A percentile compares a stretch with the other conserved stretches of the same genome.
These are phyloP conservation scores for Alternaria solani DNA, from an alignment of 2,329 filamentous ascomycete genomes.

Conservation along the genomic window DNA sequence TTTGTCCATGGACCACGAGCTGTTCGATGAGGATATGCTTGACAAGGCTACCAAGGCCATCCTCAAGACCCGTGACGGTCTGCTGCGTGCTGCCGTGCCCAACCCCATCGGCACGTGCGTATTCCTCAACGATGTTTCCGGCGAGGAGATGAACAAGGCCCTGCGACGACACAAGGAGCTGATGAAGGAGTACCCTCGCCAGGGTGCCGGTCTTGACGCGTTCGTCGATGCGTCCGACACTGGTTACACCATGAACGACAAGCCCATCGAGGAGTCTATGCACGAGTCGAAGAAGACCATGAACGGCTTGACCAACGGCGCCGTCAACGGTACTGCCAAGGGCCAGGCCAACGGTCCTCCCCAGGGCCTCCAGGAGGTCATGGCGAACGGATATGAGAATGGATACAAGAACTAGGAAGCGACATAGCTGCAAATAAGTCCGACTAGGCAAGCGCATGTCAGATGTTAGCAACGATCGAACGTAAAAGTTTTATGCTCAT, in stretches of 20 bases:
- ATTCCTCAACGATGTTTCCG: constrained; percentile 72
- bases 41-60: constrained; percentile 73
- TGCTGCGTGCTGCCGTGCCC: constrained; percentile 72
- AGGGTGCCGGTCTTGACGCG: constrained; percentile 72
- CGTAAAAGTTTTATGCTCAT: constrained; percentile 9
- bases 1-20: constrained; percentile 73
- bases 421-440: constrained; percentile 21
- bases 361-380: constrained; percentile 32
- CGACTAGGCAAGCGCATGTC: constrained; percentile 23
- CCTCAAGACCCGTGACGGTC: constrained; percentile 73
- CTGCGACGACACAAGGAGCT: constrained; percentile 70
- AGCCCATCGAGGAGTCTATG: constrained; percentile 47
- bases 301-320: constrained; percentile 36
- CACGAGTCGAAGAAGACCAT: constrained; percentile 28
- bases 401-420: constrained; percentile 41
- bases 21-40: constrained; percentile 72
- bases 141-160: constrained; percentile 68
- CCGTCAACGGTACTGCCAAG: constrained; percentile 31
- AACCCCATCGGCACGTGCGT: constrained; percentile 71
- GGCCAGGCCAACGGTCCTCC: constrained; percentile 30
- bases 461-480: constrained; percentile 8
- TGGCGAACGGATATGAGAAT: constrained; percentile 44
- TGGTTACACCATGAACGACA: constrained; percentile 62
- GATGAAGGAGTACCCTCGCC: constrained; percentile 68
- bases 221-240: constrained; percentile 75